Evolutionary conservation across 2,329 filamentous ascomycete genomes (phyloP), one percentile per base, ranked within the genome.

Genomic region (Incumbomyces delicatus): DNA sequence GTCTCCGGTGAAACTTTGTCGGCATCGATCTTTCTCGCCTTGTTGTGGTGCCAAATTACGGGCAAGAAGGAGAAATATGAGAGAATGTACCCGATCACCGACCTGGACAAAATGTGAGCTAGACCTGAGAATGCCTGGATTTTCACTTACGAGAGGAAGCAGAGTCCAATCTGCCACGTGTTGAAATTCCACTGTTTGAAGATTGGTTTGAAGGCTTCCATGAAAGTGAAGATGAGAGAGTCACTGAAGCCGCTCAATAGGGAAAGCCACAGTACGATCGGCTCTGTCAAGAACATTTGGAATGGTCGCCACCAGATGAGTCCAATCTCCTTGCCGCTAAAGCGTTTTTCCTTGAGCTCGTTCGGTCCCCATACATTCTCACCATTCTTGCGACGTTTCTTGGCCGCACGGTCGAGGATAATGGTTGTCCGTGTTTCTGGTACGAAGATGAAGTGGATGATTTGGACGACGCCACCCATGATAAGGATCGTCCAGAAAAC

Each of bases 211-310:
- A 81, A 81, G 0, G 75, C 78, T 57, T 83, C 76, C 33, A 83
- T 72, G 60, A 81, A 81, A 65, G 78, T 80, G 64, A 82, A 83
- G 57, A 83, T 80, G 36, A 83, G 67, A 0, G 78, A 77, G 51
- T 83, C 79, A 48, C 72, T 75, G 67, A 83, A 81, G 22, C 79
- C 79, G 44, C 72, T 77, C 22, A 83, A 68, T 3, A 81, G 65
- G 8, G 78, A 82, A 2, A 83, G 65, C 37, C 66, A 73, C 36
- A 76, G 64, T 7, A 83, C 79, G 50, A 84, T 83, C 0, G 79
- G 79, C 58, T 84, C 80, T 1, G 72, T 78, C 22, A 78, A 53
- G 58, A 83, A 79, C 74, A 83, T 80, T 53, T 70, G 68, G 62
- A 81, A 83, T 0, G 80, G 78, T 2, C 78, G 74, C 32, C 70